phyloP scores from a whole-genome alignment of 106 monocot species.

The Hemerocallis citrina region DNA sequence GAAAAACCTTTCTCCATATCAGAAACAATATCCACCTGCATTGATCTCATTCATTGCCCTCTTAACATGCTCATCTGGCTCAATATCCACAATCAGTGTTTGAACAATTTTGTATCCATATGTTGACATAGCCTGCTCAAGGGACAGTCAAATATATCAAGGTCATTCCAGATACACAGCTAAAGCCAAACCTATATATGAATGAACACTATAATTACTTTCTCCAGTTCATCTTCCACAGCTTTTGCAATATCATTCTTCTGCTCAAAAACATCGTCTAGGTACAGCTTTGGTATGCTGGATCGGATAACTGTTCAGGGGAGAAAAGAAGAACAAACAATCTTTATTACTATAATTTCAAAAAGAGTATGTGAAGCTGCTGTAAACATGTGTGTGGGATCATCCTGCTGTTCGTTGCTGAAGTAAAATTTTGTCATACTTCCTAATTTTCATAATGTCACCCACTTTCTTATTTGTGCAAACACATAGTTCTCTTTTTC shows the following conservation, averaged over 20 bases:
- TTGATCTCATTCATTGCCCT: conserved; percentile 90
- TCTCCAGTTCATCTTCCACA: conserved; percentile 79
- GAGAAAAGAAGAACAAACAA: too few species aligned
- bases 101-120: conserved; percentile 88
- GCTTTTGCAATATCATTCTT: conserved; percentile 81
- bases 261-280: conserved; percentile 88
- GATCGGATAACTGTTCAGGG: conserved; percentile 44
- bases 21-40: too few species aligned
- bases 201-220: conserved; percentile 17
- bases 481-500: too few species aligned
- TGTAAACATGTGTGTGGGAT: too few species aligned
- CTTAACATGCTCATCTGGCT: conserved; percentile 75
- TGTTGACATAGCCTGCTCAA: conserved; percentile 68
- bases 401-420: too few species aligned
- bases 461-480: too few species aligned
- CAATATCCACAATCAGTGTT: conserved; percentile 85
- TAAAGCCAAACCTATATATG: neutral
- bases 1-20: too few species aligned
- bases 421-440: too few species aligned
- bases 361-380: too few species aligned
- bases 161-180: neutral
- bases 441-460: too few species aligned
- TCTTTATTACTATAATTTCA: too few species aligned
- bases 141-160: neutral
- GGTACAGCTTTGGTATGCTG: conserved; percentile 48